Evolutionary conservation across 1,284 basidiomycete genomes (phyloP).

Genomic region (Ustilago sp.): DNA sequence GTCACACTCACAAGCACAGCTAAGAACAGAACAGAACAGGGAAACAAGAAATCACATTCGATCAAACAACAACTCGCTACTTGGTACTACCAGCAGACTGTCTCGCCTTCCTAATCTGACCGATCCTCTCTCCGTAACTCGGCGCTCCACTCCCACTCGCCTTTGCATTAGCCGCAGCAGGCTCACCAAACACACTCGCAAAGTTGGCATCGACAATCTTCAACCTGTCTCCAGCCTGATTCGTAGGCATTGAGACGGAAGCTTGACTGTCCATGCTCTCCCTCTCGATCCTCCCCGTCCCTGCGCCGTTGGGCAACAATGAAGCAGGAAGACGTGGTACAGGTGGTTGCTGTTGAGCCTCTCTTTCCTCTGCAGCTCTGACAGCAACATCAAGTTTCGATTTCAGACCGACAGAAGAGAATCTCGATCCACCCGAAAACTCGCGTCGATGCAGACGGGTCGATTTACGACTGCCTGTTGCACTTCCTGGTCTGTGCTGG

Average conservation of each 20-base stretch:
- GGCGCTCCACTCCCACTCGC: slow-evolving; percentile 13
- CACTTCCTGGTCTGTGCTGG: slow-evolving; percentile 16
- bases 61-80: not conserved
- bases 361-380: slow-evolving; percentile 27
- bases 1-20: not conserved
- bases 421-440: slow-evolving; percentile 35
- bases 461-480: slow-evolving; percentile 25
- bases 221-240: slow-evolving; percentile 8
- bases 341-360: slow-evolving; percentile 11
- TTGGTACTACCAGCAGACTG: slow-evolving; percentile 24
- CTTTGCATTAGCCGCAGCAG: slow-evolving; percentile 2
- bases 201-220: slow-evolving; percentile 10
- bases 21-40: not conserved
- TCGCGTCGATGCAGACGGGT: slow-evolving; percentile 42
- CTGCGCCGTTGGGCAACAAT: slow-evolving; percentile 26
- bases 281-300: slow-evolving; percentile 15
- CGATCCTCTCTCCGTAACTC: slow-evolving; percentile 37
- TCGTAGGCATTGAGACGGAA: slow-evolving; percentile 12
- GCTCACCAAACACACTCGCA: slow-evolving; percentile 21
- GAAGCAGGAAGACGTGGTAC: slow-evolving; percentile 32
- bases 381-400: slow-evolving; percentile 44
- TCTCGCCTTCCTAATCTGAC: slow-evolving; percentile 39
- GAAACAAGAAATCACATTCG: not conserved
- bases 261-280: slow-evolving; percentile 36
- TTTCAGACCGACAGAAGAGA: slow-evolving; percentile 37